phyloP scores from a whole-genome alignment of 495 filamentous ascomycete species.

The Trichoderma orchidacearum region DNA sequence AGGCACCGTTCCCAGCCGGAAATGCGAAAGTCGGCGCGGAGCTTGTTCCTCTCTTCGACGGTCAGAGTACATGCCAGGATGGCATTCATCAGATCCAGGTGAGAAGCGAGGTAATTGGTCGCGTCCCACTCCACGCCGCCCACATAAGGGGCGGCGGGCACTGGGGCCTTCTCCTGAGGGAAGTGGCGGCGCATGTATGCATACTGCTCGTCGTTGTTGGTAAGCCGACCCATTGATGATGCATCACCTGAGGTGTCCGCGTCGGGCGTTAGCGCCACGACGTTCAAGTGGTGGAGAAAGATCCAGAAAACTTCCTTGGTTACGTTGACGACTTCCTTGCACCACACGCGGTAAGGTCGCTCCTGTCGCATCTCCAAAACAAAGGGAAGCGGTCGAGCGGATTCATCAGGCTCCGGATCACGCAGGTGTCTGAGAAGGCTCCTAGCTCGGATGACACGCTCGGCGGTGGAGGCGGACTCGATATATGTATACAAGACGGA shows the following conservation, averaged over 20 bases:
- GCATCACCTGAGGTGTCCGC: conserved; percentile 7
- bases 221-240: conserved; percentile 7
- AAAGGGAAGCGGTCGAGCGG: conserved; percentile 64
- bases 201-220: conserved; percentile 17
- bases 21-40: conserved; percentile 63
- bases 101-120: conserved; percentile 85
- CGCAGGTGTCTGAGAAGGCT: conserved; percentile 64
- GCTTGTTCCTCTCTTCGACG: conserved; percentile 54
- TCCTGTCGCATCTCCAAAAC: conserved; percentile 78
- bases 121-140: conserved; percentile 99
- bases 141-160: conserved; percentile 91
- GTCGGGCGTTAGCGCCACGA: conserved; percentile 49
- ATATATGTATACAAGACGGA: conserved; percentile 79
- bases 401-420: conserved; percentile 66
- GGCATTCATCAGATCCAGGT: conserved; percentile 86
- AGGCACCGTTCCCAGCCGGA: conserved; percentile 88
- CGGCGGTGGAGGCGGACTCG: conserved; percentile 34
- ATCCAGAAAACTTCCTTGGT: conserved; percentile 99
- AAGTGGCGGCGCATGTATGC: conserved; percentile 63
- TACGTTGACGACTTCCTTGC: conserved; percentile 78
- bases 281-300: conserved; percentile 85
- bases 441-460: conserved; percentile 47
- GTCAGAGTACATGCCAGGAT: conserved; percentile 75
- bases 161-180: conserved; percentile 74
- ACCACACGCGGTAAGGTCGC: conserved; percentile 86